Percentiles rank a stretch among this genome's conserved stretches.
These are phyloP conservation scores for Porogramme epimiltina DNA, from an alignment of 1,284 basidiomycete species.

Conservation along the genomic window DNA sequence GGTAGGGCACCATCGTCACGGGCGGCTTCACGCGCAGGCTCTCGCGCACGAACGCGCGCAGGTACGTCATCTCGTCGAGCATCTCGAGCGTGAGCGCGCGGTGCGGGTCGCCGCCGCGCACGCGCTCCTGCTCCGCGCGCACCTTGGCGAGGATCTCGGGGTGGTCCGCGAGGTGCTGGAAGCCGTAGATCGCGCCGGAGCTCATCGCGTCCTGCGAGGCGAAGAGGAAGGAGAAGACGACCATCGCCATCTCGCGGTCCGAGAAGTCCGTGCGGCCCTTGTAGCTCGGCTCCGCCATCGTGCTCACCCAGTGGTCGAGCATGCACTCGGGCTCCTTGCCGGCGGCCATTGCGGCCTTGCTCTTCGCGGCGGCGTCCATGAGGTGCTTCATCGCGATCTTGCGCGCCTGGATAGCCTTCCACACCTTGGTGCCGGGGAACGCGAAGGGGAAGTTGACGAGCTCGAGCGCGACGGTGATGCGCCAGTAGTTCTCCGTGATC, in stretches of 20 bases:
- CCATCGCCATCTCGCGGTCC: slow-evolving; percentile 96
- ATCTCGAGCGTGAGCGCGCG: slow-evolving; percentile 87
- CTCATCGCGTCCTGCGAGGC: slow-evolving; percentile 99
- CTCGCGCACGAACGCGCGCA: slow-evolving; percentile 92
- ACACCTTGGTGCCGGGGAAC: slow-evolving; percentile 96
- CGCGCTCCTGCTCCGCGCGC: slow-evolving; percentile 86
- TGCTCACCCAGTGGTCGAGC: slow-evolving; percentile 90
- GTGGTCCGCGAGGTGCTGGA: slow-evolving; percentile 95
- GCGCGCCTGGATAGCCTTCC: slow-evolving; percentile 91
- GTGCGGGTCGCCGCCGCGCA: slow-evolving; percentile 81
- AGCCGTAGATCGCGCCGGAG: slow-evolving; percentile 88
- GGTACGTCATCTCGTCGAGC: slow-evolving; percentile 92
- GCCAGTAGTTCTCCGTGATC: slow-evolving; percentile 96
- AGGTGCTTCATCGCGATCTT: slow-evolving; percentile 89
- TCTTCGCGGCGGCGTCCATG: slow-evolving; percentile 75
- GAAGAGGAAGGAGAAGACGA: slow-evolving; percentile 95
- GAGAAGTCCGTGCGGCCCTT: slow-evolving; percentile 89
- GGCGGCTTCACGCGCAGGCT: slow-evolving; percentile 89
- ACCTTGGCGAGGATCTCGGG: slow-evolving; percentile 91
- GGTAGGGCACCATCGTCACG: slow-evolving; percentile 97
- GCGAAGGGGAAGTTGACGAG: slow-evolving; percentile 99
- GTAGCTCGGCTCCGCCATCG: slow-evolving; percentile 70
- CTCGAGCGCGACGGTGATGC: slow-evolving; percentile 92
- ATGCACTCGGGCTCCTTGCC: slow-evolving; percentile 88
- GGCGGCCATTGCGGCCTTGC: slow-evolving; percentile 84